Evolutionary conservation across 179 eudicot genomes (phyloP).

Genomic region (Vitellaria paradoxa): DNA sequence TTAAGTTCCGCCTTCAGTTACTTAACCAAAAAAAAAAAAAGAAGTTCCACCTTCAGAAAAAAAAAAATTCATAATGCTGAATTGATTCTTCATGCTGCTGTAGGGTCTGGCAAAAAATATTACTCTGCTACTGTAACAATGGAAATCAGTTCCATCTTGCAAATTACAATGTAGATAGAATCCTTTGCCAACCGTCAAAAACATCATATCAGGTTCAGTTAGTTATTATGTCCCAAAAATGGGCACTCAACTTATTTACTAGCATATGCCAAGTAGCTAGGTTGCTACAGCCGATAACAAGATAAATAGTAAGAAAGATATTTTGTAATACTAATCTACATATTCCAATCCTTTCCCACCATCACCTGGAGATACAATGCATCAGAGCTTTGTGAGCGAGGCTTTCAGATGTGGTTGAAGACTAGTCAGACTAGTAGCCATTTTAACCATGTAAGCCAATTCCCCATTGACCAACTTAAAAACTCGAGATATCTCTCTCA

Average conservation of each 20-base stretch:
- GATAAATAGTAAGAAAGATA: neutral
- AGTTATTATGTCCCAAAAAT: neutral
- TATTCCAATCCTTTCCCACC: neutral
- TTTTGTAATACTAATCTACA: too few species aligned
- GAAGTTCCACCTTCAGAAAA: too few species aligned
- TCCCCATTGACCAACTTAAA: slow-evolving; percentile 39
- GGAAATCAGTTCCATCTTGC: too few species aligned
- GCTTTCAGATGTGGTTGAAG: slow-evolving; percentile 45
- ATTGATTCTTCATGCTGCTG: neutral
- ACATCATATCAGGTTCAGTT: neutral
- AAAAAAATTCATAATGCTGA: neutral
- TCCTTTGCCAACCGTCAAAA: neutral
- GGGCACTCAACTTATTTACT: neutral
- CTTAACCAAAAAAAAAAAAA: too few species aligned
- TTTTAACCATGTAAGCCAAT: slow-evolving; percentile 38
- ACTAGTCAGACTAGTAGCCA: slow-evolving; percentile 37
- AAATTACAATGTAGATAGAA: neutral
- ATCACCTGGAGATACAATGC: slow-evolving; percentile 4
- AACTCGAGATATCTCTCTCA: slow-evolving; percentile 41
- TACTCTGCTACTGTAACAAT: too few species aligned
- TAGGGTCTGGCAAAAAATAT: too few species aligned
- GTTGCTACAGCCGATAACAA: neutral
- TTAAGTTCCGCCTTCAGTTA: neutral
- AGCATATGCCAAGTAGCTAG: neutral
- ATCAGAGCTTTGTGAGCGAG: slow-evolving; percentile 41